These are phyloP conservation scores for Dissophora ornata DNA, from an alignment of 192 early-diverging fungal genomes.

Conservation along the genomic window DNA sequence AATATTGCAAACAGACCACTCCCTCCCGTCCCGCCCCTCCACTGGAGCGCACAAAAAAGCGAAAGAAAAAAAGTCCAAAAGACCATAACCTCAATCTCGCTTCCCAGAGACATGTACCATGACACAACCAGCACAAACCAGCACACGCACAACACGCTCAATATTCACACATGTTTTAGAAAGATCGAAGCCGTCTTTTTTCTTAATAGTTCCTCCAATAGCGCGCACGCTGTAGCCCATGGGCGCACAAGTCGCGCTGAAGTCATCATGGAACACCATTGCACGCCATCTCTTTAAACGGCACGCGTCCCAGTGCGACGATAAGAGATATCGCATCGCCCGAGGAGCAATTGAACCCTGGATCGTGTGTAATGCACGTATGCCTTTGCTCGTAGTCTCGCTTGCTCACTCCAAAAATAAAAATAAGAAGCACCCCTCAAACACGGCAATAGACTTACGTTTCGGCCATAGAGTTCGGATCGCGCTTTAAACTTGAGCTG, in stretches of 20 bases:
- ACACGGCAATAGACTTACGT: slow-evolving; percentile 23
- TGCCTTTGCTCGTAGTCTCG: neutral
- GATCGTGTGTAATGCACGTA: too few relatives aligned
- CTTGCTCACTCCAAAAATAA: neutral
- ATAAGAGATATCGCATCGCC: too few relatives aligned
- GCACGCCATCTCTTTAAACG: neutral
- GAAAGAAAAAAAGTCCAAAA: slow-evolving; percentile 14
- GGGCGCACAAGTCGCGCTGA: slow-evolving; percentile 3
- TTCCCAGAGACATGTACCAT: neutral
- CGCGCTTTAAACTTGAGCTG: slow-evolving; percentile 29
- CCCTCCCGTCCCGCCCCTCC: too few relatives aligned
- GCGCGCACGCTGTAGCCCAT: too few relatives aligned
- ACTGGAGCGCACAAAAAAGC: neutral
- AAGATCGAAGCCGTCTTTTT: too few relatives aligned
- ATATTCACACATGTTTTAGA: too few relatives aligned
- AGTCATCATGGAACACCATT: neutral
- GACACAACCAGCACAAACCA: too few relatives aligned
- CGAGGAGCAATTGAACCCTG: too few relatives aligned
- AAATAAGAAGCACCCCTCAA: neutral
- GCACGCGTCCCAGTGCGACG: too few relatives aligned
- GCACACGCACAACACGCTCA: too few relatives aligned
- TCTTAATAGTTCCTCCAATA: too few relatives aligned
- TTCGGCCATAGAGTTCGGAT: slow-evolving; percentile 34
- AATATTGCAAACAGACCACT: too few relatives aligned
- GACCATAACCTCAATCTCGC: slow-evolving; percentile 3